phyloP scores from a whole-genome alignment of 2,329 filamentous ascomycete species.

The Alternaria conjuncta region DNA sequence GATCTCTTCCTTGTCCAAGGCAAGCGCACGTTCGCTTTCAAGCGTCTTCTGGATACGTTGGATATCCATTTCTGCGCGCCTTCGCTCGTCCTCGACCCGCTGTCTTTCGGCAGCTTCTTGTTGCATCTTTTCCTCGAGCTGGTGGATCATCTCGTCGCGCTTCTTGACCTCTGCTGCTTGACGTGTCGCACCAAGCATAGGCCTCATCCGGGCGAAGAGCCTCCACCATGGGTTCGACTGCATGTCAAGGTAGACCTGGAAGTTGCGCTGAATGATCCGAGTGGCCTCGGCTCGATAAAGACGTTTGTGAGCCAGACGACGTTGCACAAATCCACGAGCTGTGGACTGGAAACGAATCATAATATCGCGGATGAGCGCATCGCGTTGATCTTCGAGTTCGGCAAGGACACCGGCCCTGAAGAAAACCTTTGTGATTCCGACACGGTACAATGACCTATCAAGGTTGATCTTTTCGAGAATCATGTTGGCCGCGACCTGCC shows the following conservation, averaged over 20 bases:
- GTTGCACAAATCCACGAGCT: constrained; percentile 86
- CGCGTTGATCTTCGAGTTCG: constrained; percentile 94
- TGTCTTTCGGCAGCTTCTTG: constrained; percentile 76
- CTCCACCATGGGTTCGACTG: constrained; percentile 98
- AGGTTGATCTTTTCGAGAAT: constrained; percentile 90
- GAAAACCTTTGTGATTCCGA: constrained; percentile 96
- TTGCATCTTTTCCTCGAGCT: constrained; percentile 83
- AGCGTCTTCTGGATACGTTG: constrained; percentile 90
- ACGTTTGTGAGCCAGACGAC: constrained; percentile 88
- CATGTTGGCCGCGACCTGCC: constrained; percentile 80
- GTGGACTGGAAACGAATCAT: constrained; percentile 93
- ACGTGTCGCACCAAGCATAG: constrained; percentile 87
- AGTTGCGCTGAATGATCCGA: constrained; percentile 91
- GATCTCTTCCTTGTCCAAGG: constrained; percentile 97
- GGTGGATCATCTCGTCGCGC: constrained; percentile 89
- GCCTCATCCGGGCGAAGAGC: constrained; percentile 92
- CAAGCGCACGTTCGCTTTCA: constrained; percentile 93
- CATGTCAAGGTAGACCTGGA: constrained; percentile 87
- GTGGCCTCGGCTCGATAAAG: constrained; percentile 95
- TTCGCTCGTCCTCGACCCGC: constrained; percentile 86
- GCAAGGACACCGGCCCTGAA: constrained; percentile 95
- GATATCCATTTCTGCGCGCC: constrained; percentile 85
- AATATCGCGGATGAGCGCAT: constrained; percentile 90
- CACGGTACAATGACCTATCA: constrained; percentile 85
- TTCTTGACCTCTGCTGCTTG: constrained; percentile 94